Evolutionary conservation across 2,329 filamentous ascomycete genomes (phyloP).

Genomic region (Paraphaeosphaeria minitans): DNA sequence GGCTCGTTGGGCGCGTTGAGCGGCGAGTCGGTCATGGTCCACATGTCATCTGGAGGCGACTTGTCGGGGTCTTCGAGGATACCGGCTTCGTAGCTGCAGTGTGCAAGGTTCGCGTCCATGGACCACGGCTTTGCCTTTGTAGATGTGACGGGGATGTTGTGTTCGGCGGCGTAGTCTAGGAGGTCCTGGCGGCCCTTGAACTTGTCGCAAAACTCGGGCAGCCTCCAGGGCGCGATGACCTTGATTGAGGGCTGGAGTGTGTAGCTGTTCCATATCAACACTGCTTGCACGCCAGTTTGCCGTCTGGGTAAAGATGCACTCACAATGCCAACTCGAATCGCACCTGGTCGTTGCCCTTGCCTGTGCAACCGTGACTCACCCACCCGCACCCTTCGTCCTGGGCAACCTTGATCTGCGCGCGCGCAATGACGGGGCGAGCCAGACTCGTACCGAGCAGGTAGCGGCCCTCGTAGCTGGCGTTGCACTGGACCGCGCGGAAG

Average conservation of each 20-base stretch:
- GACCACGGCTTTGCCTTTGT: constrained; percentile 75
- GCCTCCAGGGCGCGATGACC: constrained; percentile 76
- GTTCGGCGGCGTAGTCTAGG: constrained; percentile 70
- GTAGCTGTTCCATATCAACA: constrained; percentile 44
- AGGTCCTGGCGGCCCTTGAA: constrained; percentile 76
- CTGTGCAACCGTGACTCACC: constrained; percentile 55
- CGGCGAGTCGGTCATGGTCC: constrained; percentile 74
- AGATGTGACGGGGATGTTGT: constrained; percentile 72
- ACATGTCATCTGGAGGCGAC: constrained; percentile 77
- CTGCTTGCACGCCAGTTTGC: background rate
- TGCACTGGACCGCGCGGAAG: constrained; percentile 78
- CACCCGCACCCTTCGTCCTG: constrained; percentile 64
- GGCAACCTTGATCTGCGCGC: constrained; percentile 68
- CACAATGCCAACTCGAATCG: constrained; percentile 66
- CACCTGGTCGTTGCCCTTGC: constrained; percentile 66
- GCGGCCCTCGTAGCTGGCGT: constrained; percentile 62
- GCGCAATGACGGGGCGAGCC: constrained; percentile 72
- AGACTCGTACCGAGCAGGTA: constrained; percentile 62
- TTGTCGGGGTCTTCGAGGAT: constrained; percentile 69
- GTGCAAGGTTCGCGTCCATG: constrained; percentile 73
- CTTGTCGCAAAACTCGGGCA: constrained; percentile 70
- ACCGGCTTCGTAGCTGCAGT: constrained; percentile 76
- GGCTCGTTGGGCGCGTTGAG: constrained; percentile 72
- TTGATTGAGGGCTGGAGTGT: constrained; percentile 68
- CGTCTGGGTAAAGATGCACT: background rate